These are phyloP conservation scores for Aureobasidium sp. DNA, from an alignment of 2,329 filamentous ascomycete species.

Conservation along the genomic window DNA sequence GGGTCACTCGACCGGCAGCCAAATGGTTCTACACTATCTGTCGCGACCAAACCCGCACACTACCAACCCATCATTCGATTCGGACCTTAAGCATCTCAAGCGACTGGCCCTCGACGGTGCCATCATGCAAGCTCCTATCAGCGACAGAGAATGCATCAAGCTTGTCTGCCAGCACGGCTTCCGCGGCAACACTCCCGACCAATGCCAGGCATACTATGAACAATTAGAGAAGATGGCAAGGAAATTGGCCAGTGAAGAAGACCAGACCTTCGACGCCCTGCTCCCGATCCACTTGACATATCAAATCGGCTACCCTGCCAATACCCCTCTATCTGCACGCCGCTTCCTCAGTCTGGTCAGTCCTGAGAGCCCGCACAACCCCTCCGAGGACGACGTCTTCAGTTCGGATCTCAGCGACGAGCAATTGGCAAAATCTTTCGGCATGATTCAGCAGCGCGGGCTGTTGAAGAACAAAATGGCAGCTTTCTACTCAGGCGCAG, in stretches of 20 bases:
- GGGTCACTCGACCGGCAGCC: slow-evolving; percentile 24
- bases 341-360: slow-evolving; percentile 23
- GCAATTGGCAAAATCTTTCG: slow-evolving; percentile 28
- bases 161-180: slow-evolving; percentile 20
- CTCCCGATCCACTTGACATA: slow-evolving; percentile 30
- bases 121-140: slow-evolving; percentile 25
- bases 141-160: slow-evolving; percentile 22
- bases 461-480: slow-evolving; percentile 27
- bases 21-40: slow-evolving; percentile 23
- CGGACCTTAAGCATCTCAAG: slow-evolving; percentile 18
- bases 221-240: slow-evolving; percentile 23
- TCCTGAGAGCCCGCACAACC: slow-evolving; percentile 20
- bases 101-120: slow-evolving; percentile 22
- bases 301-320: slow-evolving; percentile 26
- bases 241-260: slow-evolving; percentile 20
- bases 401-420: slow-evolving; percentile 25
- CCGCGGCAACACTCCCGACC: slow-evolving; percentile 19
- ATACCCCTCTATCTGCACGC: slow-evolving; percentile 20
- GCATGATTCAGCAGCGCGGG: slow-evolving; percentile 30
- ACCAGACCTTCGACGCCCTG: slow-evolving; percentile 26
- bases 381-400: slow-evolving; percentile 23
- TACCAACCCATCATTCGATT: slow-evolving; percentile 18
- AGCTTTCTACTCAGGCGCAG: slow-evolving; percentile 40
- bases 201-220: slow-evolving; percentile 19
- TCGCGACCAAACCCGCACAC: slow-evolving; percentile 22